phyloP scores from a whole-genome alignment of 2,329 filamentous ascomycete species.

The Pyrenochaeta sp. region DNA sequence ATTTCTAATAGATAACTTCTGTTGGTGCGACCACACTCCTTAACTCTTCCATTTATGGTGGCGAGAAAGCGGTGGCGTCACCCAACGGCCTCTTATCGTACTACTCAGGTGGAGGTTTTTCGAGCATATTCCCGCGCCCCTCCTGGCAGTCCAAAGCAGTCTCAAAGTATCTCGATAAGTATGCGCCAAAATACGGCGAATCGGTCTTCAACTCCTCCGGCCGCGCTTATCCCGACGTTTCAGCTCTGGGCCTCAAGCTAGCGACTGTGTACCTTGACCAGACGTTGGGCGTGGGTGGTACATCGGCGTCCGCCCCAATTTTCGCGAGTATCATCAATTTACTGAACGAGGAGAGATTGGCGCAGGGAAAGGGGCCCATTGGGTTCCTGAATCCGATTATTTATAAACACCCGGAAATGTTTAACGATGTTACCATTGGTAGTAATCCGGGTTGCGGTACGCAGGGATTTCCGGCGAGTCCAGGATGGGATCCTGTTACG shows the following conservation, averaged over 20 bases:
- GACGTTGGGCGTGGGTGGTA: conserved; percentile 54
- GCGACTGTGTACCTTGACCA: conserved; percentile 47
- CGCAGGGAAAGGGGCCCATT: conserved; percentile 56
- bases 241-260: conserved; percentile 62
- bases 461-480: conserved; percentile 33
- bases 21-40: conserved; percentile 63
- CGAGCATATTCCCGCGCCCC: conserved; percentile 56
- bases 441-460: conserved; percentile 44
- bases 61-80: conserved; percentile 52
- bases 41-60: conserved; percentile 49
- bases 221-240: conserved; percentile 67
- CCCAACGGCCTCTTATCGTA: conserved; percentile 10
- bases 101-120: conserved; percentile 54
- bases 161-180: conserved; percentile 12
- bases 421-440: conserved; percentile 53
- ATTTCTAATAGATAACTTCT: conserved; percentile 53
- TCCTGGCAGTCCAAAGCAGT: conserved; percentile 52
- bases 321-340: conserved; percentile 66
- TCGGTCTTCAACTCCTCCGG: conserved; percentile 47
- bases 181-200: conserved; percentile 15
- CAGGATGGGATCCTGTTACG: conserved; percentile 41
- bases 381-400: conserved; percentile 68
- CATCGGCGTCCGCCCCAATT: conserved; percentile 64
- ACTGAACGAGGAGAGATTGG: conserved; percentile 66
- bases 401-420: conserved; percentile 56